Evolutionary conservation across 352 stramenopile genomes (phyloP), one percentile per base, ranked within the genome.

Genomic region (Phytophthora brassicae): DNA sequence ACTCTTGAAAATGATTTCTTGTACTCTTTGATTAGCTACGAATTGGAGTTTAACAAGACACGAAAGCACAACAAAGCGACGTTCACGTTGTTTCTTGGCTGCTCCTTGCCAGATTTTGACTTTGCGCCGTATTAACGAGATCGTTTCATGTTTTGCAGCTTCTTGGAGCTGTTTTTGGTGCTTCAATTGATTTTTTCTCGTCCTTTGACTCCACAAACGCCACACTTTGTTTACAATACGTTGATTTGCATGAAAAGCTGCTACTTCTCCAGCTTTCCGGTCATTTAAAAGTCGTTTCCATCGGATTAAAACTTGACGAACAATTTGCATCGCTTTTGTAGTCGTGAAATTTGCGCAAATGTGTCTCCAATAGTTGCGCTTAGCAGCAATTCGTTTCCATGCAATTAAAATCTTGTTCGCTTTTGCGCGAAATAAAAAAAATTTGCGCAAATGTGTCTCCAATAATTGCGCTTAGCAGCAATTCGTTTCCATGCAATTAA

Each of bases 41-140:
- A 56, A 67, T 16, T 74, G 44, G 53, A 88, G 54, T 63, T 87
- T 90, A 23, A 84, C 57, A 13, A 86, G 63, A 17, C 76, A 85
- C 0, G 70, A 67, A 1, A 90, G 70, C n/a, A 88, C 22, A 2
- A 79, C 66, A 35, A 75, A 84, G 11, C 61, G 70, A 12, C 72
- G 64, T 60, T 86, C 68, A 2, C 70, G 66, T 8, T 75, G 60
- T 7, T 56, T 54, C 3, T 70, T 63, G 0, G 70, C 31, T 1
- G n/a, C 39, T 1, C 6, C 9, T 57, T 57, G 60, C 75, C 75
- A 84, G 2, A 26, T 13, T 0, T 1, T 13, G 13, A 76, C 29
- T 11, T 35, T 48, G 20, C 47, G 44, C 4, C 57, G 58, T 6
- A 52, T 17, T 16, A 74, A 13, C 0, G 31, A 48, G 7, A 9